Base-by-base conservation (phyloP, 2,329 filamentous ascomycete genomes). In the Penicillium sp. region DNA sequence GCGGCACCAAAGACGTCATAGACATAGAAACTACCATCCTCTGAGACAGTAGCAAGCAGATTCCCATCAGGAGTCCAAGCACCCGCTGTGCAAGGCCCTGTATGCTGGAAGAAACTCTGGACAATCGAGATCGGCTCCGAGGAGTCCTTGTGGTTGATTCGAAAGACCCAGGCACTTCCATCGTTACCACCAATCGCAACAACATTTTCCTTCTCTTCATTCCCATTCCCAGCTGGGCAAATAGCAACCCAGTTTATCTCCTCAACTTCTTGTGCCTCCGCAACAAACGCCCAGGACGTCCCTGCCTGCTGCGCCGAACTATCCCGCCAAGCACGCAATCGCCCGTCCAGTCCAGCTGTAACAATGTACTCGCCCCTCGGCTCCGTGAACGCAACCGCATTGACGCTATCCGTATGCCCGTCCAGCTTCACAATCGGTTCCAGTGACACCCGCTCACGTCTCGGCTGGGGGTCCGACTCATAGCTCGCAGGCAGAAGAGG, bases 101-200 rank as follows among this genome's bases (percentile, higher is more conserved):
- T 94, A 81, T 98, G 95, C 29, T 96, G 84, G 83, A 97, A 97
- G 81, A 95, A 97, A 29, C 90, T 90, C 81, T 97, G 92, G 5
- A 96, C 85, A 73, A 98, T 95, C 70, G 90, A 88, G 57, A 98
- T 83, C 7, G 91, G 84, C 35, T 80, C 81, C 15, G 82, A 78
- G 41, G 82, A 78, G 38, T 91, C 88, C 58, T 83, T 82, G 31
- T 86, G 81, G 76, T 93, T 90, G 71, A 98, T 85, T n/a, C 88
- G 89, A 81, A 97, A 97, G 9, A 99, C 90, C 95, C 95, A 99
- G 47, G 97, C 93, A 56, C 90, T 93, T 59, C 95, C 95, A 75
- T 99, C 93, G 41, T 86, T 91, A 38, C 93, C 93, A 61, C 95
- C 95, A 7, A 99, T 81, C 0, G 95, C 95, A 65, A 99, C 75